Base-by-base conservation (phyloP, 2,329 filamentous ascomycete species). In the Cladobotryum mycophilum region DNA sequence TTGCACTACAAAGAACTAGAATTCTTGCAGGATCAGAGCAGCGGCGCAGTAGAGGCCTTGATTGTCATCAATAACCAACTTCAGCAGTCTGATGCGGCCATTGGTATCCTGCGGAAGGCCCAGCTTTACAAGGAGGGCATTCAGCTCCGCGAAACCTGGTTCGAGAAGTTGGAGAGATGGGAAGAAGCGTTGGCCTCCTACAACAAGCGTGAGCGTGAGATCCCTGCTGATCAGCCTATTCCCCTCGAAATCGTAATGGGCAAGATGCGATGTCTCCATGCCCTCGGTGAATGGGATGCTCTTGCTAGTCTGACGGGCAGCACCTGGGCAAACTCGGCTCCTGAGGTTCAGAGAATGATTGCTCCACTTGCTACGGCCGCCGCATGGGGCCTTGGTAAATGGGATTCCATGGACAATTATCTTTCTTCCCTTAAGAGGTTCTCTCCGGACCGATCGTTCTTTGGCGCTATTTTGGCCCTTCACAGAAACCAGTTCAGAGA, bases 61-160 rank as follows among this genome's bases (percentile, higher is more conserved):
- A 99, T 99, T 61, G 93, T 92, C 56, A 99, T 99, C 74, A 99
- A 99, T 71, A 99, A 99, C 65, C 92, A 99, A 66, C 80, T 99
- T 6, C 93, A 99, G 67, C 93, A 99, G 67, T 96, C 93, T 7
- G 93, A 99, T 70, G 95, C 93, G 33, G 95, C 93, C 40, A 97
- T 99, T 60, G 93, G 93, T 68, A 99, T 99, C 54, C 76, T 99
- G 51, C 85, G 93, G 46, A 96, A 96, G 70, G 93, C 93, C 8
- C 93, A 99, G 67, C 82, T 89, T 41, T 99, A 97, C 67, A 88
- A 89, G 59, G 93, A 99, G 63, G 82, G 81, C 13, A 95, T 99
- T 30, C 89, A 95, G 64, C 78, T 99, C 45, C 89, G 95, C 53
- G 93, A 99, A 71, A 96, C 91, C 0, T 99, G 93, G 93, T 99